Base-by-base conservation (phyloP, 805 yeast genomes). In the Naumovozyma castellii region DNA sequence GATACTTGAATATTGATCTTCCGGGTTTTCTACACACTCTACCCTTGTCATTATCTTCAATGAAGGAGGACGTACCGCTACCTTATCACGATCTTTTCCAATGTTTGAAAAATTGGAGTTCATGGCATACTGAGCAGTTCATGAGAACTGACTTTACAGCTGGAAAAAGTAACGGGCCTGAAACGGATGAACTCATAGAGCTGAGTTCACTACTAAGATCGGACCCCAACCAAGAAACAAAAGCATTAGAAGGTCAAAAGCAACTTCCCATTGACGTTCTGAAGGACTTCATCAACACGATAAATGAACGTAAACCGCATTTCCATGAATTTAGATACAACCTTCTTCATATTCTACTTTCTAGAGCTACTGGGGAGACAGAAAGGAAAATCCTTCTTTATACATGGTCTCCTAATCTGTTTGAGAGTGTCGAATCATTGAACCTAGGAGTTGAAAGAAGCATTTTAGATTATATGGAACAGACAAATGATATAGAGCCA, bases 351-450 rank as follows among this genome's bases (percentile, higher is more conserved):
- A 31, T 28, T 1, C 37, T 65, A 3, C 40, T 65, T 2, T 48
- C 47, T 14, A 40, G 43, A 2, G 38, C 37, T 3, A 18, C n/a
- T n/a, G 32, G 17, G 1, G 25, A 37, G 15, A 41, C 41, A n/a
- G 30, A 34, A 3, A 64, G 71, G 36, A 51, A 62, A 0, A 43
- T 75, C 1, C 47, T 60, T 4, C 66, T 67, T 25, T 61, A 64
- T 5, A 36, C 47, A 8, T 70, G 79, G 75, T 61, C 65, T 10
- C 43, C 50, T 0, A 46, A 54, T 3, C 51, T 75, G 5, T 57
- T 53, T 19, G 52, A 58, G 4, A 57, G 56, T 2, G 53, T 73
- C 0, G 57, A 52, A 38, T 55, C 55, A 44, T 39, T 61, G 3
- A 38, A 61, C 3, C 43, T 63, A 19, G 53, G 56, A n/a, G 44